Percentiles rank a stretch among this genome's conserved stretches.
These are phyloP conservation scores for Marchantia paleacea DNA, from an alignment of 225 moss, liverwort and hornwort species.

Conservation along the genomic window DNA sequence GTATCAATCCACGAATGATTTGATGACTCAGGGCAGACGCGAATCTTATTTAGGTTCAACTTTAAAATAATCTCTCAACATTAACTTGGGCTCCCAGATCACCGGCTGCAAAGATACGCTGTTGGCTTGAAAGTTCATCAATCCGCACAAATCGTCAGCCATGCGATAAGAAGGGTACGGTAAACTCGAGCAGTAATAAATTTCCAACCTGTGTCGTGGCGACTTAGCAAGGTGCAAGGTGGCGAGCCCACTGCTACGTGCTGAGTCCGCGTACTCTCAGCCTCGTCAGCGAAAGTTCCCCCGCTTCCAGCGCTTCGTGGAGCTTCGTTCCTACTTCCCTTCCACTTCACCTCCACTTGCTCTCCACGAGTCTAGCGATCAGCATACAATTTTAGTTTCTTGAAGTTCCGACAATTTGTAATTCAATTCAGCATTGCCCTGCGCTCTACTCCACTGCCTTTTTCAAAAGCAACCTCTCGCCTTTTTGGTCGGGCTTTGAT, in stretches of 20 bases:
- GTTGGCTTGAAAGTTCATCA: too few species aligned
- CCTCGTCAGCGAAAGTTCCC: constrained; percentile 7
- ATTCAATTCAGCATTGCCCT: not conserved
- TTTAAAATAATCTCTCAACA: too few species aligned
- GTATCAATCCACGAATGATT: too few species aligned
- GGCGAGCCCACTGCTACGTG: constrained; percentile 6
- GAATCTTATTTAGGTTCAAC: too few species aligned
- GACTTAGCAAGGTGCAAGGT: constrained; percentile 1
- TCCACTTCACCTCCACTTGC: not conserved
- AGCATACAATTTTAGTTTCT: not conserved
- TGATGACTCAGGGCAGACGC: too few species aligned
- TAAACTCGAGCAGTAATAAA: not conserved
- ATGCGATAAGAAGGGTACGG: not conserved
- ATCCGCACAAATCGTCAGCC: too few species aligned
- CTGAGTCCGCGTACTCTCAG: not conserved
- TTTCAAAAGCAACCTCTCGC: too few species aligned
- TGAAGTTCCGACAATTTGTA: not conserved
- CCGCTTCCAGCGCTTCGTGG: not conserved
- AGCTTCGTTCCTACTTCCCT: not conserved
- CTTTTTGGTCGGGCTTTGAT: not conserved
- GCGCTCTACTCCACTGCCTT: not conserved
- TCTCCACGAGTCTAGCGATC: not conserved
- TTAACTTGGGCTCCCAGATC: too few species aligned
- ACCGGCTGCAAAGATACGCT: too few species aligned
- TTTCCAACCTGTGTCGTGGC: not conserved